Evolutionary conservation across 2,329 filamentous ascomycete species (phyloP), one percentile per base, ranked within the genome.

Genomic region (Thielaviopsis populi): DNA sequence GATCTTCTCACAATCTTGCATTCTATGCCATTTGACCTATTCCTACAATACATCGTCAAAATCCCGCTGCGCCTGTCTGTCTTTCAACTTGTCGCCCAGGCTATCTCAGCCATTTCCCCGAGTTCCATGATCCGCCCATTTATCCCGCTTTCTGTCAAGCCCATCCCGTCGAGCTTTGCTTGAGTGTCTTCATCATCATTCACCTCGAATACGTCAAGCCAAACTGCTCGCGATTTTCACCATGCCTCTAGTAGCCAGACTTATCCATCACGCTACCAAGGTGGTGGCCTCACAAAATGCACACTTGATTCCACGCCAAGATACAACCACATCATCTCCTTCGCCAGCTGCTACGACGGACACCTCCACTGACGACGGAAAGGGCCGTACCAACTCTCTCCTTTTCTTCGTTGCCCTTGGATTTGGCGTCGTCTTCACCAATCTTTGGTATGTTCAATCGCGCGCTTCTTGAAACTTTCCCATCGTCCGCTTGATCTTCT

Each of bases 391-490:
- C 64, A 79, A 77, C 5, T 77, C 77, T 4, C 68, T 79, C 22
- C 72, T 79, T 5, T 97, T 97, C 77, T 96, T 97, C 73, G 91
- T 97, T 64, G 92, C 94, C 17, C 79, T 99, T 37, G 94, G 94
- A 3, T 97, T 99, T 71, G 94, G 94, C 70, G 94, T 99, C 22
- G 94, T 99, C 54, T 99, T 99, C 72, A 99, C 94, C 61, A 99
- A 99, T 74, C 78, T 99, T 75, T 99, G 94, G 94, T 97, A 81
- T 78, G 87, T 66, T 67, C 63, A 15, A 24, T 11, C 46, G 15
- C 46, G 46, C 46, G 19, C 11, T 59, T 59, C 11, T 27, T 42
- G 30, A 24, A 54, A 17, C 17, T 27, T 50, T n/a, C 10, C 4
- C 17, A 50, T 50, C 46, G n/a, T 50, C 22, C 46, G 1, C 46